These are phyloP conservation scores for Trichoderma harzianum DNA, from an alignment of 2,329 filamentous ascomycete genomes.

Conservation along the genomic window DNA sequence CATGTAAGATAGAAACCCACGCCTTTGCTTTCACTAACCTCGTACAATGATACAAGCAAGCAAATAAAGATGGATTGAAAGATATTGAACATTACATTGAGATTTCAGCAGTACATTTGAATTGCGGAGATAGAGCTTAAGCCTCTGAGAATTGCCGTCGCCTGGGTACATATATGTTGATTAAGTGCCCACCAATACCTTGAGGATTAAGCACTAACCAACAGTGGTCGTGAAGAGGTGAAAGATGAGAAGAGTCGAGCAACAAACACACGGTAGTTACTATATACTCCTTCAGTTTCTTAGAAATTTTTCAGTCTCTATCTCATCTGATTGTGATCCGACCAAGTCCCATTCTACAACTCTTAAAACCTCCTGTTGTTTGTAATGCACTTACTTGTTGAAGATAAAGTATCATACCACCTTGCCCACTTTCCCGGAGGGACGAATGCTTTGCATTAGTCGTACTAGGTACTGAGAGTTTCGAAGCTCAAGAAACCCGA, in stretches of 20 bases:
- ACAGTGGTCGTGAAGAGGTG: not conserved
- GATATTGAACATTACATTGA: not conserved
- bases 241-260: not conserved
- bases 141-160: not conserved
- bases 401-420: not conserved
- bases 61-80: not conserved
- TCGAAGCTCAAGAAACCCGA: not conserved
- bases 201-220: not conserved
- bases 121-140: not conserved
- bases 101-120: not conserved
- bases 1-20: not conserved
- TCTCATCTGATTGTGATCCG: not conserved
- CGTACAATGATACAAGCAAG: not conserved
- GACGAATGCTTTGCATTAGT: not conserved
- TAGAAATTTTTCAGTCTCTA: not conserved
- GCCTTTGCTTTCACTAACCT: not conserved
- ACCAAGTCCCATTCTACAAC: not conserved
- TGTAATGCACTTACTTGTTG: not conserved
- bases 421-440: not conserved
- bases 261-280: too few relatives aligned
- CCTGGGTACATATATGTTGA: not conserved
- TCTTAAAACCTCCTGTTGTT: not conserved
- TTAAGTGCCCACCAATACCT: not conserved
- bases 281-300: not conserved
- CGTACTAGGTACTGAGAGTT: not conserved